Evolutionary conservation across 2,329 filamentous ascomycete species (phyloP).

Genomic region (Xylariaceae sp.): DNA sequence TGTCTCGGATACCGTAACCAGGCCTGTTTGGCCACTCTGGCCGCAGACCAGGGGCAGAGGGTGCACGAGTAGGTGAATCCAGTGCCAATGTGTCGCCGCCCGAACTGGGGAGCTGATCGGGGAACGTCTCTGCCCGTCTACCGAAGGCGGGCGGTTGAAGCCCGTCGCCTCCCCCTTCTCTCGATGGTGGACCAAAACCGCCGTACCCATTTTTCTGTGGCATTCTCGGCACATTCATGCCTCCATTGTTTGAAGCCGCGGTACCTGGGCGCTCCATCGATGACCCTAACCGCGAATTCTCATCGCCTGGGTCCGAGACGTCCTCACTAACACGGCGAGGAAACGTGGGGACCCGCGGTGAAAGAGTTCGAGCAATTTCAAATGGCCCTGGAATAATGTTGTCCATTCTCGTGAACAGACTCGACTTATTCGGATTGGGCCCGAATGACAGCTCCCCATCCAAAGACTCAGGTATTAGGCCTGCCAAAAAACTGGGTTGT

Average conservation of each 20-base stretch:
- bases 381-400: slow-evolving; percentile 63
- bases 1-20: slow-evolving; percentile 43
- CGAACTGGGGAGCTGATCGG: slow-evolving; percentile 33
- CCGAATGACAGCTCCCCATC: slow-evolving; percentile 41
- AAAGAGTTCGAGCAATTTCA: slow-evolving; percentile 40
- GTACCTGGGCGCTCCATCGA: slow-evolving; percentile 30
- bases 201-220: slow-evolving; percentile 52
- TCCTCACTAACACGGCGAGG: slow-evolving; percentile 28
- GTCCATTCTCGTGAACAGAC: slow-evolving; percentile 57
- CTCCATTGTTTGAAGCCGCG: slow-evolving; percentile 29
- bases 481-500: slow-evolving; percentile 46
- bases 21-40: slow-evolving; percentile 38
- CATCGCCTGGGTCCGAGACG: slow-evolving; percentile 19
- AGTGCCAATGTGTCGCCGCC: slow-evolving; percentile 24
- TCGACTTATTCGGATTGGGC: slow-evolving; percentile 43
- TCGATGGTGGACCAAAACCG: slow-evolving; percentile 48
- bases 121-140: slow-evolving; percentile 50
- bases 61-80: slow-evolving; percentile 39
- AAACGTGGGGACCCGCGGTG: slow-evolving; percentile 31
- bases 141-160: slow-evolving; percentile 35
- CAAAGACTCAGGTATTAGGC: slow-evolving; percentile 34
- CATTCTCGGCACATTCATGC: slow-evolving; percentile 34
- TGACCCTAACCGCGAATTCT: slow-evolving; percentile 22
- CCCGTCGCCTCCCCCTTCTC: slow-evolving; percentile 34
- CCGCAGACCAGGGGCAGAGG: slow-evolving; percentile 43